These are phyloP conservation scores for Tolypocladium pustulatum DNA, from an alignment of 2,329 filamentous ascomycete species.

Conservation along the genomic window DNA sequence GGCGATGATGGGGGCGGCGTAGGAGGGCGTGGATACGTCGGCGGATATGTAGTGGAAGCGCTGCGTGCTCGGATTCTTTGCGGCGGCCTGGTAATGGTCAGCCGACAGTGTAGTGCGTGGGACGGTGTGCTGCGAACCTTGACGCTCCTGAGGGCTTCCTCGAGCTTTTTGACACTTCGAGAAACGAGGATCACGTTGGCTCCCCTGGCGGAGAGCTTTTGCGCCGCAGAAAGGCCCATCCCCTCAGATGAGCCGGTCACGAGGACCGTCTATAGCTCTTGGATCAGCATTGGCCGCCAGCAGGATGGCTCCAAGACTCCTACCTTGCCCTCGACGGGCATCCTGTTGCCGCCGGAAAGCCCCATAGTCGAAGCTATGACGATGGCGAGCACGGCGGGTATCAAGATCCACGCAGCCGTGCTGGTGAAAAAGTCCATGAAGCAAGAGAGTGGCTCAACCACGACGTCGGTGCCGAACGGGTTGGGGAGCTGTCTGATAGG, in stretches of 20 bases:
- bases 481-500: background rate
- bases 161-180: conserved; percentile 64
- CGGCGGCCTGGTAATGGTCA: conserved; percentile 41
- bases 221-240: conserved; percentile 69
- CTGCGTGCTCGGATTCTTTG: conserved; percentile 55
- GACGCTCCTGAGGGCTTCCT: conserved; percentile 56
- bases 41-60: conserved; percentile 76
- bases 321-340: conserved; percentile 79
- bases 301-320: conserved; percentile 8
- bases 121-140: conserved; percentile 33
- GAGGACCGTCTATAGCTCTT: conserved; percentile 58
- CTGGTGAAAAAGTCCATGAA: conserved; percentile 4
- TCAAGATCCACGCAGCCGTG: conserved; percentile 10
- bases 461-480: background rate
- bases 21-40: conserved; percentile 63
- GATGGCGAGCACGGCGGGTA: conserved; percentile 21
- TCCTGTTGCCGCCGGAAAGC: conserved; percentile 59
- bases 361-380: conserved; percentile 46
- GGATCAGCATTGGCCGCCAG: conserved; percentile 3
- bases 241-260: conserved; percentile 90
- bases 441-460: background rate
- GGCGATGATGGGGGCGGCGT: conserved; percentile 58
- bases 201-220: conserved; percentile 68
- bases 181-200: conserved; percentile 82
- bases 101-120: background rate